Conservation (phyloP, 768 basidiomycete species). For the Rhodosporidiobolus odoratus region DNA sequence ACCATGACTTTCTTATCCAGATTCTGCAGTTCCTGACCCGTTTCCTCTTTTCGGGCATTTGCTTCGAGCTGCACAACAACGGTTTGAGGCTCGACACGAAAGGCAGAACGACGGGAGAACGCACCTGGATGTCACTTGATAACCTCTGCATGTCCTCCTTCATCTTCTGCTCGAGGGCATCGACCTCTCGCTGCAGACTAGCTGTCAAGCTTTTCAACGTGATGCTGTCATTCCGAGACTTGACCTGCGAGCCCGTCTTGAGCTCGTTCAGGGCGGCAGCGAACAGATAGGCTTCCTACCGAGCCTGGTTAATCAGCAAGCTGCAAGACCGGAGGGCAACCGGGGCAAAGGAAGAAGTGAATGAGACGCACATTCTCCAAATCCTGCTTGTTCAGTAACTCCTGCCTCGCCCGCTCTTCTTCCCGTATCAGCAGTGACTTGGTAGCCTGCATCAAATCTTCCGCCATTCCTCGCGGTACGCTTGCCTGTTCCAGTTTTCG, state of each 20-base stretch:
- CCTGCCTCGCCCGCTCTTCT: constrained; percentile 41
- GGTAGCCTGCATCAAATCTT: constrained; percentile 47
- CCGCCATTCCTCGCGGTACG: constrained; percentile 39
- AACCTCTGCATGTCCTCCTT: constrained; percentile 83
- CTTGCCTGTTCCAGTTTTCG: constrained; percentile 45
- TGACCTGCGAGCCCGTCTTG: constrained; percentile 74
- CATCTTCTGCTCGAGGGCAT: constrained; percentile 78
- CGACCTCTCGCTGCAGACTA: constrained; percentile 79
- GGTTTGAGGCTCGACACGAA: constrained; percentile 42
- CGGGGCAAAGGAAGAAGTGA: not conserved
- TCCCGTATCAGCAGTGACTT: constrained; percentile 44
- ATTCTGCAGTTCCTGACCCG: constrained; percentile 71
- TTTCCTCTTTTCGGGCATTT: constrained; percentile 86
- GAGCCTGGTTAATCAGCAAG: not conserved
- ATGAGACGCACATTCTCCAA: constrained; percentile 48
- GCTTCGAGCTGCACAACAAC: constrained; percentile 81
- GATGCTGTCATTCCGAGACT: constrained; percentile 75
- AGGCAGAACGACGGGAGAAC: not conserved
- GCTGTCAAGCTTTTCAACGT: constrained; percentile 69
- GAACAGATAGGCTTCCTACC: constrained; percentile 89
- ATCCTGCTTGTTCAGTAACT: constrained; percentile 48
- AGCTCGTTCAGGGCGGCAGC: constrained; percentile 87
- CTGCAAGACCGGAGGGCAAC: not conserved
- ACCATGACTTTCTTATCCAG: constrained; percentile 69
- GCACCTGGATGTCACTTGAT: constrained; percentile 62